Percentiles rank a stretch among this genome's conserved stretches.
These are phyloP conservation scores for Didymosphaeria variabile DNA, from an alignment of 2,329 filamentous ascomycete species.

Conservation along the genomic window DNA sequence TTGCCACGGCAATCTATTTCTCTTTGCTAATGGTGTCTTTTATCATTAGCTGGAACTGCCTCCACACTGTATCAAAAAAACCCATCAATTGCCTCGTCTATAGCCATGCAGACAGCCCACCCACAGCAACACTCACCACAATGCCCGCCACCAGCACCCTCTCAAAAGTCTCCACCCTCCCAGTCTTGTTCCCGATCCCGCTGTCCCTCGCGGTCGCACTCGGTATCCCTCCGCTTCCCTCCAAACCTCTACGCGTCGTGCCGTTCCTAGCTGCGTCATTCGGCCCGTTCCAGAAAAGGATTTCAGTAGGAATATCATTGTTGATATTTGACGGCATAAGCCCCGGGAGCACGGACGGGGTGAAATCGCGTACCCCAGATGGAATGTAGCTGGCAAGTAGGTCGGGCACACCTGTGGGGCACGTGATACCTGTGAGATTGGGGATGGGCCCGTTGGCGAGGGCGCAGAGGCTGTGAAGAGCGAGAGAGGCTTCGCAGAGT, in stretches of 20 bases:
- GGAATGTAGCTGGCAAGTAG: conserved; percentile 14
- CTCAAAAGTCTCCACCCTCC: conserved; percentile 9
- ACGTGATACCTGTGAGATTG: conserved; percentile 16
- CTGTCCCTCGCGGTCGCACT: conserved; percentile 6
- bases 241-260: not conserved
- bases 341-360: not conserved
- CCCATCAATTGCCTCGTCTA: not conserved
- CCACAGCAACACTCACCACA: conserved; percentile 20
- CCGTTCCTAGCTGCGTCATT: not conserved
- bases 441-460: conserved; percentile 3
- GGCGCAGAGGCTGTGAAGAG: conserved; percentile 17
- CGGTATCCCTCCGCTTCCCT: not conserved
- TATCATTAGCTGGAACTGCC: too few relatives aligned
- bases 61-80: too few relatives aligned
- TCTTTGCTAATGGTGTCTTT: too few relatives aligned
- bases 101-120: conserved; percentile 19
- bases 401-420: conserved; percentile 12
- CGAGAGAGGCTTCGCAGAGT: conserved; percentile 19
- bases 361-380: not conserved
- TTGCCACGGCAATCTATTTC: too few relatives aligned
- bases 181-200: conserved; percentile 6
- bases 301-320: not conserved
- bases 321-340: conserved; percentile 11
- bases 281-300: conserved; percentile 6
- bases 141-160: conserved; percentile 22